Evolutionary conservation across 1,284 basidiomycete species (phyloP), one percentile per base, ranked within the genome.

Genomic region (Sanghuangporus sanghuang): DNA sequence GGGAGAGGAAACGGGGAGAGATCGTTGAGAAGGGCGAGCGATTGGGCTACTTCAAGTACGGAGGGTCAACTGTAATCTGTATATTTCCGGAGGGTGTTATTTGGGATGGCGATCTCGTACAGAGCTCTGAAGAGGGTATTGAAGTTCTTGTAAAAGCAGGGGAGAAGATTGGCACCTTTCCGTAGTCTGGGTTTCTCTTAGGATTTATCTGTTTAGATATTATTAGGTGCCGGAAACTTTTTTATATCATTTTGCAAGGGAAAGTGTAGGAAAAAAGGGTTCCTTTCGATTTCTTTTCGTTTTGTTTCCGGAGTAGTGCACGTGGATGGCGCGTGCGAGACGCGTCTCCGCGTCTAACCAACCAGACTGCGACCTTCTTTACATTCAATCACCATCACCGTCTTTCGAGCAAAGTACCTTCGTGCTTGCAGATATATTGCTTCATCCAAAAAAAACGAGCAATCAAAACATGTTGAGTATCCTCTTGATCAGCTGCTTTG

Each of bases 141-240:
- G 82, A 85, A 73, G 81, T 80, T 58, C 69, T 81, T 2, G 79
- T 84, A 3, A 71, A 73, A 57, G 79, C 82, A 6, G 79, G 78
- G 12, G 76, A 68, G 50, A 63, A 58, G 61, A 63, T 68, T 38
- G 67, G 65, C 2, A 50, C 54, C 18, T 60, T 64, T 32, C 58
- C 48, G n/a, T 60, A 23, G 40, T 21, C 23, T 36, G 7, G 35
- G 23, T 23, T 14, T 4, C 12, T 48, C 27, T 58, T 18, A 38
- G 46, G 48, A 36, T 50, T 23, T 40, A 42, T 59, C 16, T 18
- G n/a, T 44, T 18, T n/a, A 14, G 21, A 36, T 57, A 42, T 18
- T 2, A 14, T 18, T 16, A 14, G 12, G 42, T n/a, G 36, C 2
- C 36, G 9, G 8, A 9, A 56, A 36, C 11, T 9, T n/a, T 56